Base-by-base conservation (phyloP, 2,329 filamentous ascomycete species). In the Ophiostoma populinum region DNA sequence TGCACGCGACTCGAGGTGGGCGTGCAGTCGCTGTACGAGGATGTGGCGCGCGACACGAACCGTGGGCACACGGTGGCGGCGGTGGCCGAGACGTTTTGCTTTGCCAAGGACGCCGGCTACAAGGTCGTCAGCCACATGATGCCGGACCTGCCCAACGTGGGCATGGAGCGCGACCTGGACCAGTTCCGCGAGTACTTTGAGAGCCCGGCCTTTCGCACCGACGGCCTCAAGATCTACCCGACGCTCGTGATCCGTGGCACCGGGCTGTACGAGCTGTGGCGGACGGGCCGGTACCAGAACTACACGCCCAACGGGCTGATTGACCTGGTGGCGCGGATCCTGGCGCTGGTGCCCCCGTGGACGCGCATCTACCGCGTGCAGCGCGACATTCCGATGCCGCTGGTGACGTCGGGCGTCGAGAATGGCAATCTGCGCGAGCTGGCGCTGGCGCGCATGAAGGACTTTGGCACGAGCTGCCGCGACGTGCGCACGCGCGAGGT, bases 91-190 rank as follows among this genome's bases (percentile, higher is more conserved):
- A 98, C 90, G 0, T 98, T 98, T 53, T 92, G 81, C 46, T 65
- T 94, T n/a, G 75, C 90, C 43, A 98, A 98, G 57, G 92, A 98
- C 54, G 85, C 92, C 6, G 90, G 90, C 1, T 98, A 93, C 68
- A 98, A 98, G 56, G 90, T 98, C 1, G 90, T 98, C 42, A 92
- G 82, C 45, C 90, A 98, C 58, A 98, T 98, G 90, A 98, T 98
- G 90, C 90, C 90, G 2, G 90, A 98, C 52, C 59, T 98, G 32
- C 90, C 90, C 4, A 98, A 98, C 48, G 90, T 98, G 3, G 90
- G 90, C 38, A 93, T 95, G 80, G 92, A 98, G 58, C 78, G 90
- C 48, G 90, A 98, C 52, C 65, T 98, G 28, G 86, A 92, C 50
- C 90, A 98, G 48, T 98, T 98, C 56, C 71, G 82, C 43, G 92